Evolutionary conservation across 1,284 basidiomycete genomes (phyloP), one percentile per base, ranked within the genome.

Genomic region (Entoloma clypeatum): DNA sequence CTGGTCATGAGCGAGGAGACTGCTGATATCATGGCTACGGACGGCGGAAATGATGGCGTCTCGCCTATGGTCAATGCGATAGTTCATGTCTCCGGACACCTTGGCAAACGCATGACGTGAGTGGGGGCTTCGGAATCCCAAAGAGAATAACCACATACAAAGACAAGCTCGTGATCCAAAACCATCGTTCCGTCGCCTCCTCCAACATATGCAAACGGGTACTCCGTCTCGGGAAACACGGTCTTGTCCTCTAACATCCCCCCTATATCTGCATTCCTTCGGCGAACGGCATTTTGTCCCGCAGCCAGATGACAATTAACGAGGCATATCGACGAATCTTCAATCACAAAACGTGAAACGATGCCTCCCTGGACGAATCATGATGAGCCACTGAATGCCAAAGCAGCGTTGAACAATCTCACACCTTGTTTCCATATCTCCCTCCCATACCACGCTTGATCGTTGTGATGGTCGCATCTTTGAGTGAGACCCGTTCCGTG

Each of bases 231-330:
- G 0, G 85, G 76, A 45, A 93, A 85, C 2, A 92, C 70, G 2
- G 74, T 64, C 47, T 83, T 82, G 53, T 89, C 84, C 54, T 96
- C 93, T 44, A 96, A 64, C 44, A 95, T 87, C 1, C 82, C 86
- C 0, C 83, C 83, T 3, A 93, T 69, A 61, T 98, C 93, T 0
- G 82, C 81, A 56, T 96, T 97, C 5, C 95, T 74, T 48, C 86
- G 75, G 7, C 86, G 76, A 19, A 89, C 77, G 34, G 89, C 83
- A 47, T 78, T 75, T 58, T 96, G 93, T 1, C 95, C 94, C 2
- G 95, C 94, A 4, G 94, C 95, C 37, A 99, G 73, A 69, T 99
- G 95, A 52, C 91, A 92, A 64, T 99, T 99, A 67, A 97, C 80
- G 56, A 97, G 87, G 59, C 92, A 97, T 18, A 98, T 63, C 0